Evolutionary conservation across 2,329 filamentous ascomycete genomes (phyloP).

Genomic region (Trichoderma sp.): DNA sequence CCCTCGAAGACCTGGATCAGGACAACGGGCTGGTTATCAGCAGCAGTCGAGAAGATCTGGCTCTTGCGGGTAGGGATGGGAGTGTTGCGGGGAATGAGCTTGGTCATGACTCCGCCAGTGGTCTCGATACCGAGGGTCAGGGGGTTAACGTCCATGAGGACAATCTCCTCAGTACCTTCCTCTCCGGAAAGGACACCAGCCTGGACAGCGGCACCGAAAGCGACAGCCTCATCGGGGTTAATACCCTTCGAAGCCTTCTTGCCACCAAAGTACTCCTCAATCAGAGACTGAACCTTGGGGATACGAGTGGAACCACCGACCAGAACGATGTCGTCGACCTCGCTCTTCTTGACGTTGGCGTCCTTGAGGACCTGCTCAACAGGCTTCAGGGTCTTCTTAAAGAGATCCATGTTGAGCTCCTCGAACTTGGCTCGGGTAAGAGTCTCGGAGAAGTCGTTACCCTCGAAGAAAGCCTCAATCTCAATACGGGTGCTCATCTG

Average conservation of each 20-base stretch:
- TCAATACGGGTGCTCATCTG: constrained; percentile 93
- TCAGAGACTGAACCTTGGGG: constrained; percentile 90
- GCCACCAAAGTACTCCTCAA: constrained; percentile 91
- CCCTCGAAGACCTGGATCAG: constrained; percentile 95
- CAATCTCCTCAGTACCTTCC: constrained; percentile 71
- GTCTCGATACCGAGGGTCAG: constrained; percentile 96
- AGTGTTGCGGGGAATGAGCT: constrained; percentile 91
- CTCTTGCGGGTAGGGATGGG: constrained; percentile 94
- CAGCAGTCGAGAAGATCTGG: constrained; percentile 95
- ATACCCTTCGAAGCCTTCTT: constrained; percentile 99
- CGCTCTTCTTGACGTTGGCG: constrained; percentile 92
- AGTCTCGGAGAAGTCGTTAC: constrained; percentile 97
- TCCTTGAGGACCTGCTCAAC: constrained; percentile 99
- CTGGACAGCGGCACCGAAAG: constrained; percentile 95
- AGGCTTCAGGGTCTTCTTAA: constrained; percentile 99
- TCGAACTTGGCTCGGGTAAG: constrained; percentile 99
- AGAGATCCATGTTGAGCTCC: constrained; percentile 97
- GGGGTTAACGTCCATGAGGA: constrained; percentile 97
- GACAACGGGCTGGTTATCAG: constrained; percentile 94
- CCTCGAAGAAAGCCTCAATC: constrained; percentile 95
- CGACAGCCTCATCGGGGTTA: constrained; percentile 98
- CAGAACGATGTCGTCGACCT: constrained; percentile 94
- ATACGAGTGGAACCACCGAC: constrained; percentile 99
- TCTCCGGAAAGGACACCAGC: constrained; percentile 92
- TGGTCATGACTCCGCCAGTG: constrained; percentile 96